Evolutionary conservation across 2,329 filamentous ascomycete genomes (phyloP), one percentile per base, ranked within the genome.

Genomic region (Pseudomassariella vexata): DNA sequence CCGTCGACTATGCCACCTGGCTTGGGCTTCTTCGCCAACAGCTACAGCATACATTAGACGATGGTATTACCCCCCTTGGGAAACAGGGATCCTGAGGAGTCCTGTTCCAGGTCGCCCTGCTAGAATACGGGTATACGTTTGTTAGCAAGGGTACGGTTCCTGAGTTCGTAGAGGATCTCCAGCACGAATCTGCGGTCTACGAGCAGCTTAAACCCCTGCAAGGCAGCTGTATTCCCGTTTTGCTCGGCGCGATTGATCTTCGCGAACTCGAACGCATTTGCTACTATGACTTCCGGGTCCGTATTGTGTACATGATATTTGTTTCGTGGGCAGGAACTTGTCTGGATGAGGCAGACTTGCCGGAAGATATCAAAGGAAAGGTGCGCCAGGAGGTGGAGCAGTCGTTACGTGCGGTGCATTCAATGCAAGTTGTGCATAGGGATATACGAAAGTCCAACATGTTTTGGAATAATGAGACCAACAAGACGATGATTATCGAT

Each of bases 91-190:
- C 59, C 1, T 50, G 56, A 7, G 55, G 62, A 11, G 58, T 55
- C 5, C 43, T 67, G 5, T 68, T 70, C 40, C 47, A 53, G 33
- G 44, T 68, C 4, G 61, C 55, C 7, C 49, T 69, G 23, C 41
- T 57, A 16, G 46, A 37, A 3, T 56, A 66, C 38, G 55, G 61
- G 37, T 69, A 68, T 46, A 64, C 55, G 2, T 59, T 69, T 27
- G 47, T 61, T 18, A 47, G 53, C 30, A 70, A 70, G 42, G 57
- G 56, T 15, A 66, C 54, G 2, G 47, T 59, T 3, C 17, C 11
- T 15, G 49, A 37, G 12, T 60, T 59, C 14, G 38, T 56, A 19
- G 11, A 25, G 5, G 48, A 58, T 36, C 56, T 65, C 5, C 23
- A 56, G 36, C 46, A 62, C 24, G 56, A 66, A 41, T 50, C 48